These are phyloP conservation scores for Pythium periplocum DNA, from an alignment of 352 stramenopile species.

Conservation along the genomic window DNA sequence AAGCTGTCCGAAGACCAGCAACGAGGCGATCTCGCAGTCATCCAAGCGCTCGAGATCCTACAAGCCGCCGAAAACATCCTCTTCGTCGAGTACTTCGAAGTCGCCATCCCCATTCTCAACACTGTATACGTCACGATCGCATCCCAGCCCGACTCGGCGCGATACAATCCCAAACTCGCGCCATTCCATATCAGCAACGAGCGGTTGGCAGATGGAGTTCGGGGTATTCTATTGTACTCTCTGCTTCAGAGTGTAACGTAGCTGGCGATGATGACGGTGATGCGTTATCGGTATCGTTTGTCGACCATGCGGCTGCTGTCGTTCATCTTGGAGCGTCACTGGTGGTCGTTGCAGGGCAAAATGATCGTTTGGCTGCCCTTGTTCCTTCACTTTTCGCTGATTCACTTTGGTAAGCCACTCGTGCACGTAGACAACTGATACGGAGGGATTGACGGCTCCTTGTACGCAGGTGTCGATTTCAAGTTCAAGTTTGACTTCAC, in stretches of 20 bases:
- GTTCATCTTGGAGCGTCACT: slow-evolving; percentile 19
- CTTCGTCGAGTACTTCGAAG: slow-evolving; percentile 4
- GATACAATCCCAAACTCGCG: neutral
- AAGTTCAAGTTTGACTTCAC: slow-evolving; percentile 5
- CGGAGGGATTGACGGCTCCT: slow-evolving; percentile 13
- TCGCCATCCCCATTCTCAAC: neutral
- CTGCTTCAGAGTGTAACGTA: slow-evolving; percentile 13
- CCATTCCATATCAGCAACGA: neutral
- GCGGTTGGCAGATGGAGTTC: neutral
- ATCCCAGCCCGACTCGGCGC: neutral
- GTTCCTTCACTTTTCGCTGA: slow-evolving; percentile 8
- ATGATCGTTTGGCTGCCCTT: slow-evolving; percentile 20
- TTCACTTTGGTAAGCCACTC: slow-evolving; percentile 9
- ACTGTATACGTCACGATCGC: neutral
- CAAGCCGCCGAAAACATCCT: slow-evolving; percentile 10
- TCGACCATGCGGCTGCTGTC: slow-evolving; percentile 16
- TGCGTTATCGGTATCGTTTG: slow-evolving; percentile 12
- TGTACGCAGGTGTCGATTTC: slow-evolving; percentile 5
- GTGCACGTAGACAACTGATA: slow-evolving; percentile 1
- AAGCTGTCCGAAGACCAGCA: too few relatives aligned
- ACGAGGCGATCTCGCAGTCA: neutral
- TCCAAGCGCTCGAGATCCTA: slow-evolving; percentile 10
- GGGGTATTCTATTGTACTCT: slow-evolving; percentile 15
- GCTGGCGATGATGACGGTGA: slow-evolving; percentile 13
- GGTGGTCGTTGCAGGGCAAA: slow-evolving; percentile 13